A percentile compares a stretch with the other conserved stretches of the same genome.
phyloP scores from a whole-genome alignment of 129 eudicot genomes.

The Tanacetum coccineum region DNA sequence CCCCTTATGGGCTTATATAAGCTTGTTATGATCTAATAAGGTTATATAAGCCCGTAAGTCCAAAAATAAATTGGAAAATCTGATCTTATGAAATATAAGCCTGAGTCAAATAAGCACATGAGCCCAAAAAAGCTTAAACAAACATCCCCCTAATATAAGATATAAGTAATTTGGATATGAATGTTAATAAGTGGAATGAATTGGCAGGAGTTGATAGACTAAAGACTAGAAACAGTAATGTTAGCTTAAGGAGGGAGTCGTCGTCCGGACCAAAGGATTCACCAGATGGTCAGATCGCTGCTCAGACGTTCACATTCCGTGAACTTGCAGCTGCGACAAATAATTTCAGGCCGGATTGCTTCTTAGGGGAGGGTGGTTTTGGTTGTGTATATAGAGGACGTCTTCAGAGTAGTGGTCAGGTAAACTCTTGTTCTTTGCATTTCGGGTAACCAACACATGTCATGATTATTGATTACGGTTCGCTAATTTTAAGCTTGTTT shows the following conservation, averaged over 20 bases:
- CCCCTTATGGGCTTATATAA: too few species aligned
- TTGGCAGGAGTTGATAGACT: slow-evolving; percentile 69
- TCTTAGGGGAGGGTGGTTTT: slow-evolving; percentile 86
- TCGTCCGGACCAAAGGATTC: slow-evolving; percentile 20
- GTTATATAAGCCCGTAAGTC: too few species aligned
- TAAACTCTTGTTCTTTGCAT: neutral
- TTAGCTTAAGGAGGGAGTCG: slow-evolving; percentile 38
- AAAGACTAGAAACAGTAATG: slow-evolving; percentile 51
- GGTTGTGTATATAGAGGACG: slow-evolving; percentile 81
- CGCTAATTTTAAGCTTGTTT: neutral
- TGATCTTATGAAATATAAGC: too few species aligned
- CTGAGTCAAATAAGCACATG: too few species aligned
- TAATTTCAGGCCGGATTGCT: slow-evolving; percentile 51
- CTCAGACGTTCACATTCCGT: slow-evolving; percentile 54
- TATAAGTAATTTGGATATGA: neutral
- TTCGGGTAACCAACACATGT: too few species aligned
- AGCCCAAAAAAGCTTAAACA: too few species aligned
- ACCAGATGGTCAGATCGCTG: slow-evolving; percentile 22
- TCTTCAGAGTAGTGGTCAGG: slow-evolving; percentile 45
- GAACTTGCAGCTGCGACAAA: slow-evolving; percentile 66
- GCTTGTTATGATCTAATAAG: too few species aligned
- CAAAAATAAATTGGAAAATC: too few species aligned
- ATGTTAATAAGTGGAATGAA: neutral
- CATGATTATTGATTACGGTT: neutral
- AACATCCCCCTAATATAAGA: too few species aligned